phyloP scores from a whole-genome alignment of 2,329 filamentous ascomycete genomes.

The Pseudogymnoascus sp. region DNA sequence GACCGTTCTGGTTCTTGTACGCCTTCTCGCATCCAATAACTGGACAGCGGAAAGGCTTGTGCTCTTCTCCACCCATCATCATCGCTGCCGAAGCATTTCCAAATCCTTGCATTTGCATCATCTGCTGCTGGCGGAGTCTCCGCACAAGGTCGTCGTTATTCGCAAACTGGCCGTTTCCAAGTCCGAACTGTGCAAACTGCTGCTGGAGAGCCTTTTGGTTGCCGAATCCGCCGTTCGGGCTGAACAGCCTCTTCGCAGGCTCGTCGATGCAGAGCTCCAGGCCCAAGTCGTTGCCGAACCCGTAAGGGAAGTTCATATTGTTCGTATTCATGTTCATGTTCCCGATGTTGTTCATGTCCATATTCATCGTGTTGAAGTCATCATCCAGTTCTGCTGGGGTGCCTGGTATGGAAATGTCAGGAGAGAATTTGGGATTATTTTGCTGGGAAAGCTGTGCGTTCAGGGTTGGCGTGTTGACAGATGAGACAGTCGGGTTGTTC shows the following conservation, averaged over 20 bases:
- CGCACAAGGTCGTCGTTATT: conserved; percentile 64
- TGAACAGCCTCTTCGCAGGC: conserved; percentile 88
- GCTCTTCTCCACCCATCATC: conserved; percentile 72
- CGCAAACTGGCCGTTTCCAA: conserved; percentile 58
- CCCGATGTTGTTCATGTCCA: conserved; percentile 48
- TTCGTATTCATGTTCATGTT: conserved; percentile 46
- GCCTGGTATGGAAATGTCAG: conserved; percentile 62
- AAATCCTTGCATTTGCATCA: conserved; percentile 37
- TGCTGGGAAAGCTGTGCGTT: conserved; percentile 62
- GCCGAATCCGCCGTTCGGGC: conserved; percentile 67
- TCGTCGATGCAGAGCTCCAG: conserved; percentile 74
- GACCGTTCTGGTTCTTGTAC: conserved; percentile 98
- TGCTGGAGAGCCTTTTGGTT: conserved; percentile 60
- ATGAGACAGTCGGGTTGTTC: conserved; percentile 94
- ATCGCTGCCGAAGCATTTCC: conserved; percentile 34
- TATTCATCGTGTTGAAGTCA: conserved; percentile 57
- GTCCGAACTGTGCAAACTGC: conserved; percentile 64
- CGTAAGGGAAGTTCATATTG: conserved; percentile 32
- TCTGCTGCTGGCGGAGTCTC: conserved; percentile 54
- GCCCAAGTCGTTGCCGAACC: conserved; percentile 40
- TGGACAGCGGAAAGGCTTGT: conserved; percentile 95
- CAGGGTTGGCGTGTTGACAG: conserved; percentile 89
- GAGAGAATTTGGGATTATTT: conserved; percentile 37
- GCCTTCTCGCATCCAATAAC: conserved; percentile 99
- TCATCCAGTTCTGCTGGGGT: conserved; percentile 71